Conservation (phyloP, 331 rosid species). For the Quercus lobata region DNA sequence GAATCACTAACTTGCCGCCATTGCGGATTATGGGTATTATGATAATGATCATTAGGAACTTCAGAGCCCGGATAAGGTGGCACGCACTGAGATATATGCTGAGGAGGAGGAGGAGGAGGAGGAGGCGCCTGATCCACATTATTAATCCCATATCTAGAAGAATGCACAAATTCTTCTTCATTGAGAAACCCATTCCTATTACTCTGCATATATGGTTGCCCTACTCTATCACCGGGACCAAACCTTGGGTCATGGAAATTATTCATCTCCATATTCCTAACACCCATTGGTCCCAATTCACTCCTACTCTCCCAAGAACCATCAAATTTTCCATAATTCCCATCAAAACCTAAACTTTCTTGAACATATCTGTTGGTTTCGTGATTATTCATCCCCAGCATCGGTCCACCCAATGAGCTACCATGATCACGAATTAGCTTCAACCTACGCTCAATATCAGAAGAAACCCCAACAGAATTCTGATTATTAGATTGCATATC, state of each 20-base stretch:
- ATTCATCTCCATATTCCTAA: neutral
- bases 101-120: neutral
- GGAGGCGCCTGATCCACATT: neutral
- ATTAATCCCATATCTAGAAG: neutral
- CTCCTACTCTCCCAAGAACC: neutral
- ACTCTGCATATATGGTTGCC: neutral
- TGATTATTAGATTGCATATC: constrained; percentile 18
- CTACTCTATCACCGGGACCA: constrained; percentile 8
- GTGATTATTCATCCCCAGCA: neutral
- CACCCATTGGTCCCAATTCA: neutral
- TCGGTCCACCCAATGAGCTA: constrained; percentile 8
- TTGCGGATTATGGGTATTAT: neutral
- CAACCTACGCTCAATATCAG: constrained; percentile 65
- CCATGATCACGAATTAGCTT: constrained; percentile 93
- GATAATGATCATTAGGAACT: neutral
- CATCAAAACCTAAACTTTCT: constrained; percentile 10
- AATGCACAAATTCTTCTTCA: neutral
- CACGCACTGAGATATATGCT: neutral
- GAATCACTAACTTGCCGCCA: constrained; percentile 5
- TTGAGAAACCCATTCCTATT: constrained; percentile 19
- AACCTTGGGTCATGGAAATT: neutral
- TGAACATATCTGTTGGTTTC: constrained; percentile 1
- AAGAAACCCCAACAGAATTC: constrained; percentile 13
- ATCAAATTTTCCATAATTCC: neutral
- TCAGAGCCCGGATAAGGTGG: neutral